Base-by-base conservation (phyloP, 2,329 filamentous ascomycete species). In the Diplodia corticola region DNA sequence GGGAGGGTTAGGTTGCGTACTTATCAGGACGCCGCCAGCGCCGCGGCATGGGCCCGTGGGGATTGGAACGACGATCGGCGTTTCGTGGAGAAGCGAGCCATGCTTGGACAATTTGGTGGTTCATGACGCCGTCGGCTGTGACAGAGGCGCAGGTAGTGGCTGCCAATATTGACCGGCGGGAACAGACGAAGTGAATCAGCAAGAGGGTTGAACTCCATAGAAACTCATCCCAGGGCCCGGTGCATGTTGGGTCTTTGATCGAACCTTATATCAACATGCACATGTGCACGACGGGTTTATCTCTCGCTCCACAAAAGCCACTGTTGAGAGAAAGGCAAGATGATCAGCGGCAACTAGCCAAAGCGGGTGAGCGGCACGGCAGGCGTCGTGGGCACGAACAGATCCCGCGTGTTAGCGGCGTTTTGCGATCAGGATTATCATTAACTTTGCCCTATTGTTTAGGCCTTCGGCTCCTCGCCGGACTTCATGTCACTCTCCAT, bases 1-100 rank as follows among this genome's bases (percentile, higher is more conserved):
- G 22, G 73, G 71, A 1, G 77, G 76, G 35, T 5, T 10, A 35
- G 28, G 6, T 13, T 33, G 7, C n/a, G 28, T 53, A 53, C 28
- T 53, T 53, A 35, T 53, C 50, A 20, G 28, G 5, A 20, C 9
- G 5, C 3, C n/a, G 40, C 40, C 40, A 20, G 40, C 40, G 40
- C 40, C n/a, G 6, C 17, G 6, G 17, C 12, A n/a, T 40, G 35
- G 12, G 50, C 3, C 9, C 6, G n/a, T 57, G 5, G 33, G 26
- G 10, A 17, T 40, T 33, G 50, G 6, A 22, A 17, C 28, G 49
- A 12, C 24, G 24, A 30, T 28, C 9, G 50, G 33, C 9, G 17
- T 35, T 57, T 24, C 20, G n/a, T 22, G 33, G 20, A 22, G 30
- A 24, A 24, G 15, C 26, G 17, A 55, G 10, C 30, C 40, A 30